Evolutionary conservation across 805 yeast species (phyloP), one percentile per base, ranked within the genome.

Genomic region (Jamesozyma spencerorum): DNA sequence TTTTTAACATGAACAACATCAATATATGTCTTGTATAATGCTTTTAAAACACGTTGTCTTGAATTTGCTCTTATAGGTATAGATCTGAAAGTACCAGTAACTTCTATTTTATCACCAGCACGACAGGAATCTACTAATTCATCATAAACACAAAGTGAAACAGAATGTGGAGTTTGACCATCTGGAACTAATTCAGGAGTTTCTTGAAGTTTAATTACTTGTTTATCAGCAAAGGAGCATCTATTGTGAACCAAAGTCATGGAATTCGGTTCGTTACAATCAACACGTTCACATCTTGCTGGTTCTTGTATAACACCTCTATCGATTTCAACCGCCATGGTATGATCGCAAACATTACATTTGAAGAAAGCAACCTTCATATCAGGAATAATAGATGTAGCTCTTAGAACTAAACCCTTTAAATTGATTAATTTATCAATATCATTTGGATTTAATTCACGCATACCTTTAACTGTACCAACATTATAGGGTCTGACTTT

Each of bases 101-200:
- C 94, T 61, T 90, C 95, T 36, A 92, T 74, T 44, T 97, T 75
- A 62, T 92, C 98, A 70, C 98, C 98, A 7, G 98, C 97, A 53
- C 95, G 75, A 54, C 94, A 83, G 40, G 84, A 72, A 61, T 92
- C 98, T 1, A 92, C 98, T 46, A 92, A 70, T 60, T 92, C 97
- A 62, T 92, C 98, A 58, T 90, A 92, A 1, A 85, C 94, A 67
- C 96, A 86, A 22, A 92, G 67, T 5, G 95, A 85, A 36, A 92
- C 85, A 12, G 96, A 81, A 62, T 92, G 98, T 1, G 98, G 98
- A 2, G 98, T 92, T 64, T 92, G 98, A 14, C 98, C 98, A 64
- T 85, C 97, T 3, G 98, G 98, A 13, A 90, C 95, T 46, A 78
- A 71, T 62, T 92, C 98, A 0, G 96, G 96, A 0, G 95, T 87